These are phyloP conservation scores for Diaporthe vexans DNA, from an alignment of 2,329 filamentous ascomycete genomes.

Conservation along the genomic window DNA sequence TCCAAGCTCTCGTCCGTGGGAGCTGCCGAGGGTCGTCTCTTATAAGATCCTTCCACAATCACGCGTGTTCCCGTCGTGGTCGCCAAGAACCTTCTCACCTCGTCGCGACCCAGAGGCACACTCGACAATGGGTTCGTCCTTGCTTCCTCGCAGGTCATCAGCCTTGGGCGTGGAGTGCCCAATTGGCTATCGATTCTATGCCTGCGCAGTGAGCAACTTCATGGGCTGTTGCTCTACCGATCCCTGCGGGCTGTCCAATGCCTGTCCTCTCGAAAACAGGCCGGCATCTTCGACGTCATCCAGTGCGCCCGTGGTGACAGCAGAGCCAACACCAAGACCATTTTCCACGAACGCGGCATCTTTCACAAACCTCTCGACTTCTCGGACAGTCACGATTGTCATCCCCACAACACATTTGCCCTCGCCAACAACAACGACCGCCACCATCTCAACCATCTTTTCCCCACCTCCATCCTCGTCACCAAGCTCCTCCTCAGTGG, in stretches of 20 bases:
- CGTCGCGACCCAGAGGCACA: background rate
- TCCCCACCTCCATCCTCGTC: background rate
- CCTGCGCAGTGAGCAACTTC: constrained; percentile 55
- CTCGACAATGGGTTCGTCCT: constrained; percentile 16
- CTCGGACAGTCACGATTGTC: background rate
- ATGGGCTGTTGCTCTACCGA: constrained; percentile 61
- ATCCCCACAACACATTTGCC: background rate
- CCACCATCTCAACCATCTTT: background rate
- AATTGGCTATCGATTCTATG: constrained; percentile 52
- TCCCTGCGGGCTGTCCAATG: constrained; percentile 53
- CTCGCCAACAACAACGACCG: constrained; percentile 1
- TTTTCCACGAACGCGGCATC: background rate
- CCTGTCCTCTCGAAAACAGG: constrained; percentile 48
- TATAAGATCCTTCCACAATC: constrained; percentile 7
- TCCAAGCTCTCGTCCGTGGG: background rate
- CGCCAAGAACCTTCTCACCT: background rate
- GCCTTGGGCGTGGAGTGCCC: constrained; percentile 46
- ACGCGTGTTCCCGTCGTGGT: background rate
- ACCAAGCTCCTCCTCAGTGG: background rate
- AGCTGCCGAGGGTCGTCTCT: background rate
- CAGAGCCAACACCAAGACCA: constrained; percentile 37
- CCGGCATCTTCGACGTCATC: constrained; percentile 34
- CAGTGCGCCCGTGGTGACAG: constrained; percentile 20
- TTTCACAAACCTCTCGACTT: constrained; percentile 17
- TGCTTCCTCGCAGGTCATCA: constrained; percentile 18